Evolutionary conservation across 495 filamentous ascomycete species (phyloP).

Genomic region (Thermothielavioides terrestris): DNA sequence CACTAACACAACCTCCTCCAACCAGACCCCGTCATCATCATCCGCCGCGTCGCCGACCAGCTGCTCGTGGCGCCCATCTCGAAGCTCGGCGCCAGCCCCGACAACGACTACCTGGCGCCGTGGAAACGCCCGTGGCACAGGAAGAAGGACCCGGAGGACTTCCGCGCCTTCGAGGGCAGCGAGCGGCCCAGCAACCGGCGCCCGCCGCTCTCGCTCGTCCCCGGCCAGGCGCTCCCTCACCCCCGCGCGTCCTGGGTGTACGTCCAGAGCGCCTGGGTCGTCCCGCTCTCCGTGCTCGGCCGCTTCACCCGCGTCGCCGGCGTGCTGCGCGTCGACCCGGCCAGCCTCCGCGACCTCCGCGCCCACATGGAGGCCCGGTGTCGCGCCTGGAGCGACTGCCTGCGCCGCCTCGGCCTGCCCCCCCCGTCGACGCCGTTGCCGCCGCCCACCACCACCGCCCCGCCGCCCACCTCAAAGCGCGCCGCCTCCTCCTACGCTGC

Average conservation of each 20-base stretch:
- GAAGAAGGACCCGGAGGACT: constrained; percentile 5
- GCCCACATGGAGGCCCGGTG: neutral
- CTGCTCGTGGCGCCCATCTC: constrained; percentile 25
- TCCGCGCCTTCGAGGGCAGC: constrained; percentile 24
- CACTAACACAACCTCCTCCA: too few species aligned
- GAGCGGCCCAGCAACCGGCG: neutral
- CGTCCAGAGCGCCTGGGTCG: constrained; percentile 14
- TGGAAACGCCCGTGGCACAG: constrained; percentile 18
- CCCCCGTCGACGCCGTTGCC: too few species aligned
- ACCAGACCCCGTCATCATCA: constrained; percentile 25
- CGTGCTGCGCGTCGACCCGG: neutral
- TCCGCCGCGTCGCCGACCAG: constrained; percentile 11
- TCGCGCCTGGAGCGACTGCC: neutral
- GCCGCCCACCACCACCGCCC: too few species aligned
- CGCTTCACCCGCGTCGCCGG: constrained; percentile 10
- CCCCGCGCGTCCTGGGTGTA: constrained; percentile 27
- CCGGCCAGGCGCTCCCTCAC: constrained; percentile 16
- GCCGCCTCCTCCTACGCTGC: too few species aligned
- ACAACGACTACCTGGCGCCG: constrained; percentile 19
- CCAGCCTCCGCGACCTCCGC: constrained; percentile 2
- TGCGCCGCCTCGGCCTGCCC: too few species aligned
- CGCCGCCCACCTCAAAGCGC: too few species aligned
- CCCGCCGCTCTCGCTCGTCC: constrained; percentile 12
- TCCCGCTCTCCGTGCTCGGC: constrained; percentile 15
- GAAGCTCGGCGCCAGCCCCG: constrained; percentile 12